Conservation (phyloP, 768 basidiomycete genomes). For the Mrakia frigida region DNA sequence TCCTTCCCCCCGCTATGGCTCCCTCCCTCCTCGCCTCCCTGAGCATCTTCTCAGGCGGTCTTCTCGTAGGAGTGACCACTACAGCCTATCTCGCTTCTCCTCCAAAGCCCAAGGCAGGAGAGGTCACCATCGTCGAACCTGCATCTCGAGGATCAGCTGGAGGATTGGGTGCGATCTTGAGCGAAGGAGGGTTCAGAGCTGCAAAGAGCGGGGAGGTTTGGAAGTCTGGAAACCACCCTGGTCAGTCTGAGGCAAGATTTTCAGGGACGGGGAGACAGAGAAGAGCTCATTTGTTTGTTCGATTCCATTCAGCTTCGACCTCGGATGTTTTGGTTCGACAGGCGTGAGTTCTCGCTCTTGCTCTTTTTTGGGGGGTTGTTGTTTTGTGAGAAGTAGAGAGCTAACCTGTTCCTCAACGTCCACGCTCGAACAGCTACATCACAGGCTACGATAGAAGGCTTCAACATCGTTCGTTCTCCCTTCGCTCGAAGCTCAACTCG, state of each 20-base stretch:
- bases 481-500: neutral
- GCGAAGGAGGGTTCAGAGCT: conserved; percentile 11
- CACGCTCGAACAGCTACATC: conserved; percentile 32
- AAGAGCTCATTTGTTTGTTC: too few species aligned
- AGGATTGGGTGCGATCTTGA: neutral
- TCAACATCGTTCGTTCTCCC: conserved; percentile 62
- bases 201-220: conserved; percentile 48
- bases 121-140: conserved; percentile 36
- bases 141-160: conserved; percentile 31
- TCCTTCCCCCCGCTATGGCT: conserved; percentile 8
- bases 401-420: neutral
- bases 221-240: conserved; percentile 71
- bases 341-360: conserved; percentile 20
- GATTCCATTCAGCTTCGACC: conserved; percentile 23
- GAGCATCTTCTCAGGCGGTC: conserved; percentile 73
- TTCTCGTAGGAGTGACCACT: conserved; percentile 68
- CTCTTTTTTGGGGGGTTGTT: neutral
- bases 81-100: conserved; percentile 38
- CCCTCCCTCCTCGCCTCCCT: conserved; percentile 36
- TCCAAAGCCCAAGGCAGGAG: conserved; percentile 46
- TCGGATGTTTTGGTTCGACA: conserved; percentile 23
- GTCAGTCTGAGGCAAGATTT: too few species aligned
- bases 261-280: too few species aligned
- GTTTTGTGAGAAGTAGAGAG: neutral
- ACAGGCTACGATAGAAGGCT: conserved; percentile 85